Evolutionary conservation across 208 protist species (phyloP).

Genomic region (Trypanosoma rangeli): DNA sequence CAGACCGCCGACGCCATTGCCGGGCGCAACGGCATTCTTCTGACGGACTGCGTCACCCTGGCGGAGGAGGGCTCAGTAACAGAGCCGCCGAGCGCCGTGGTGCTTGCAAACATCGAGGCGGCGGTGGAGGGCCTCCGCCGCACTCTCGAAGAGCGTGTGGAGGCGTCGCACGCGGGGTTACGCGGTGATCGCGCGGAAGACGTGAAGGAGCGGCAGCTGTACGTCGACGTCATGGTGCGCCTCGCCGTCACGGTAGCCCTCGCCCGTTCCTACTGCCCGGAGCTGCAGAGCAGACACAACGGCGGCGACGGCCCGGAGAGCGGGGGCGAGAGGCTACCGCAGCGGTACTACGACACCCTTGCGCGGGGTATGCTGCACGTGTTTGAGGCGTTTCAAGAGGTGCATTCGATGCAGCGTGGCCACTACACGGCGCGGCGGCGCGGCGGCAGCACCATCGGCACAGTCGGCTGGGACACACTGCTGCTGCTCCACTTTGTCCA

Average conservation of each 20-base stretch:
- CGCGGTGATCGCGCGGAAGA: conserved; percentile 10
- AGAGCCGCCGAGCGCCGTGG: conserved; percentile 15
- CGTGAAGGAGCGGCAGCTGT: conserved; percentile 44
- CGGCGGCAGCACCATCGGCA: conserved; percentile 54
- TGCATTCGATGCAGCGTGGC: conserved; percentile 66
- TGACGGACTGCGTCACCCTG: conserved; percentile 38
- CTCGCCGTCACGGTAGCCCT: conserved; percentile 62
- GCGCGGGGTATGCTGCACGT: conserved; percentile 66
- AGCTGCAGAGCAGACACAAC: conserved; percentile 14
- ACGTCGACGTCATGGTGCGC: conserved; percentile 48
- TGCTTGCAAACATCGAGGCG: conserved; percentile 8
- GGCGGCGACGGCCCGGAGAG: conserved; percentile 3
- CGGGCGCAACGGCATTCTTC: conserved; percentile 40
- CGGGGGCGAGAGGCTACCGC: conserved; percentile 25
- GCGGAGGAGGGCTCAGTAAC: conserved; percentile 43
- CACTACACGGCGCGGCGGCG: conserved; percentile 60
- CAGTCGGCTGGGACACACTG: conserved; percentile 86
- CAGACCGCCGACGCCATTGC: conserved; percentile 36
- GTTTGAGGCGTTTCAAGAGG: conserved; percentile 77
- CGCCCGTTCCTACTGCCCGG: conserved; percentile 35
- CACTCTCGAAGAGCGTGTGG: conserved; percentile 5
- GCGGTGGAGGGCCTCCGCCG: conserved; percentile 21
- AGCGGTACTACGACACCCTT: conserved; percentile 50
- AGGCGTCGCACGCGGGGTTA: not conserved
- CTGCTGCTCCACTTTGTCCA: conserved; percentile 81